phyloP scores from a whole-genome alignment of 1,284 basidiomycete genomes.

The Ganoderma meredithae region DNA sequence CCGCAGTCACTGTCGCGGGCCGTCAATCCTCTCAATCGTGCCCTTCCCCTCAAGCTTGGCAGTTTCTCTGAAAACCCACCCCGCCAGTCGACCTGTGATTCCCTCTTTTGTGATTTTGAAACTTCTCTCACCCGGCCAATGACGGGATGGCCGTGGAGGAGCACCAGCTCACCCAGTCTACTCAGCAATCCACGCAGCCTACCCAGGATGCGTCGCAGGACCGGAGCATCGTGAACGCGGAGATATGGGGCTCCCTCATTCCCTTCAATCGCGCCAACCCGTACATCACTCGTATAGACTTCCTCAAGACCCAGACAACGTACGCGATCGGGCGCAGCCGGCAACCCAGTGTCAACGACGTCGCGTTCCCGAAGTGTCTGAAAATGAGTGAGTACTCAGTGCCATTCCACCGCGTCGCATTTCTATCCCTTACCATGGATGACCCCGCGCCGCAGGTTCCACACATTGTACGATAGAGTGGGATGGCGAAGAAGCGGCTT shows the following conservation, averaged over 20 bases:
- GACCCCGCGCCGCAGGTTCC: constrained; percentile 57
- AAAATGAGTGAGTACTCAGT: constrained; percentile 49
- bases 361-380: constrained; percentile 43
- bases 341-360: constrained; percentile 52
- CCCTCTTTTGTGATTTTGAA: neutral
- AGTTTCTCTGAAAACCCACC: neutral
- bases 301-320: constrained; percentile 55
- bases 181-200: constrained; percentile 10
- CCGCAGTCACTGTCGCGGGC: neutral
- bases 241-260: constrained; percentile 22
- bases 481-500: constrained; percentile 61
- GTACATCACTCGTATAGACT: constrained; percentile 59
- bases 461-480: constrained; percentile 69
- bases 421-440: neutral
- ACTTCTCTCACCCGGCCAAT: neutral
- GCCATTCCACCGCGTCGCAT: neutral
- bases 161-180: neutral
- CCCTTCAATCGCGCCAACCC: constrained; percentile 54
- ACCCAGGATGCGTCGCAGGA: constrained; percentile 14
- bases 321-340: constrained; percentile 63
- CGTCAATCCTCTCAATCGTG: neutral
- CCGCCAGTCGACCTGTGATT: neutral
- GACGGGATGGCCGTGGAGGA: constrained; percentile 3
- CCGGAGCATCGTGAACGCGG: neutral
- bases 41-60: neutral